Percentiles rank a stretch among this genome's conserved stretches.
Evolutionary conservation across 306 rosid genomes (phyloP).

Genomic region (barrel medic (Medicago truncatula)): DNA sequence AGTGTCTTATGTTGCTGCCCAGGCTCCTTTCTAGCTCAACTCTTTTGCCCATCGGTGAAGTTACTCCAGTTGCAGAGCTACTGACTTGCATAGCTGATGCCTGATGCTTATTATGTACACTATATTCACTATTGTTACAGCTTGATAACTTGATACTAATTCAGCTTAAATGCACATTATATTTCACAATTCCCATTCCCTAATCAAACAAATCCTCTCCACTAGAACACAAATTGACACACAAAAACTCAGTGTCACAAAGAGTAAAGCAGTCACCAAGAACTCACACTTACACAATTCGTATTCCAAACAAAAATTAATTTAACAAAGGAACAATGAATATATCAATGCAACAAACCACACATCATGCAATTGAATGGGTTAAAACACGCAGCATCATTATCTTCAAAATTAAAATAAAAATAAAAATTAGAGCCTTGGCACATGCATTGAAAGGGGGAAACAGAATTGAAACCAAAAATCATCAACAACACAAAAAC

Average conservation of each 20-base stretch:
- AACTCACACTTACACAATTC: conserved; percentile 15
- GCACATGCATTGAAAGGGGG: conserved; percentile 40
- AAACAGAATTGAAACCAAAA: conserved; percentile 19
- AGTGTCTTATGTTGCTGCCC: not conserved
- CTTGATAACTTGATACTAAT: not conserved
- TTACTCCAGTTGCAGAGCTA: not conserved
- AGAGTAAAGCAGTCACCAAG: conserved; percentile 14
- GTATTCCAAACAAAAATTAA: not conserved
- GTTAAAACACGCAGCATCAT: not conserved
- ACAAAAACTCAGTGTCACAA: not conserved
- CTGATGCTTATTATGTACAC: not conserved
- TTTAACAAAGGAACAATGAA: not conserved
- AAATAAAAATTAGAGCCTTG: not conserved
- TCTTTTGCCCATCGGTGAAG: not conserved
- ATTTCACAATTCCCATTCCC: conserved; percentile 22
- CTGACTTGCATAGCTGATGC: not conserved
- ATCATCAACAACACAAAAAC: conserved; percentile 22
- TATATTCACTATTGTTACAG: not conserved
- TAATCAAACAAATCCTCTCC: not conserved
- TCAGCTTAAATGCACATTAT: not conserved
- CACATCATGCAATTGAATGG: not conserved
- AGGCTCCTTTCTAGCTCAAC: not conserved
- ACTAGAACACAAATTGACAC: not conserved
- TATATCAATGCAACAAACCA: conserved; percentile 23
- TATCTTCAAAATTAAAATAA: conserved; percentile 20